These are phyloP conservation scores for Aureobasidium subglaciale DNA, from an alignment of 2,329 filamentous ascomycete species.

Conservation along the genomic window DNA sequence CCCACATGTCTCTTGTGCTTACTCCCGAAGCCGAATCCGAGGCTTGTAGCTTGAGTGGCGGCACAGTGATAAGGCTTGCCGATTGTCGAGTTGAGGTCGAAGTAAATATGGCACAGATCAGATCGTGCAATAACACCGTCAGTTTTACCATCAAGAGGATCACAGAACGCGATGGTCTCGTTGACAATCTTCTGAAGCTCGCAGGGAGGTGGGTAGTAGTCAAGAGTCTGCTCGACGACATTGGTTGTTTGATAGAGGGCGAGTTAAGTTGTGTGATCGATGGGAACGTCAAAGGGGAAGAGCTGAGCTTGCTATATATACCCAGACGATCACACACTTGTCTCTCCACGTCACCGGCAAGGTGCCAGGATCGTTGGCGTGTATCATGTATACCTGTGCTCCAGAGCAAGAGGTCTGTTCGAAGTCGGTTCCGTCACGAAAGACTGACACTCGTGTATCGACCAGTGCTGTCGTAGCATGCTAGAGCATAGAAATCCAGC, in stretches of 20 bases:
- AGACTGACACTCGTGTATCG: too few relatives aligned
- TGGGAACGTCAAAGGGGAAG: too few relatives aligned
- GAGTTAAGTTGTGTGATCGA: too few relatives aligned
- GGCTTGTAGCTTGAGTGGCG: constrained; percentile 21
- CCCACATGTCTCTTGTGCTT: background rate
- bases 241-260: constrained; percentile 35
- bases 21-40: background rate
- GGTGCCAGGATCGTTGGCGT: background rate
- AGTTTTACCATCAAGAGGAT: constrained; percentile 46
- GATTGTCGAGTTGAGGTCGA: constrained; percentile 40
- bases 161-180: constrained; percentile 47
- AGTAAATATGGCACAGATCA: constrained; percentile 41
- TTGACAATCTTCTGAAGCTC: constrained; percentile 47
- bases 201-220: constrained; percentile 37
- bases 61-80: constrained; percentile 40
- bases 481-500: background rate
- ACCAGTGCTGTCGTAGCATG: too few relatives aligned
- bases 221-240: constrained; percentile 32
- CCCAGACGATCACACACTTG: too few relatives aligned
- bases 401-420: background rate
- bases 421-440: too few relatives aligned
- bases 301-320: too few relatives aligned
- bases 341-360: background rate
- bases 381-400: background rate
- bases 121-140: constrained; percentile 47